Percentiles rank a stretch among this genome's conserved stretches.
These are phyloP conservation scores for Fusarium setosum DNA, from an alignment of 2,329 filamentous ascomycete genomes.

Conservation along the genomic window DNA sequence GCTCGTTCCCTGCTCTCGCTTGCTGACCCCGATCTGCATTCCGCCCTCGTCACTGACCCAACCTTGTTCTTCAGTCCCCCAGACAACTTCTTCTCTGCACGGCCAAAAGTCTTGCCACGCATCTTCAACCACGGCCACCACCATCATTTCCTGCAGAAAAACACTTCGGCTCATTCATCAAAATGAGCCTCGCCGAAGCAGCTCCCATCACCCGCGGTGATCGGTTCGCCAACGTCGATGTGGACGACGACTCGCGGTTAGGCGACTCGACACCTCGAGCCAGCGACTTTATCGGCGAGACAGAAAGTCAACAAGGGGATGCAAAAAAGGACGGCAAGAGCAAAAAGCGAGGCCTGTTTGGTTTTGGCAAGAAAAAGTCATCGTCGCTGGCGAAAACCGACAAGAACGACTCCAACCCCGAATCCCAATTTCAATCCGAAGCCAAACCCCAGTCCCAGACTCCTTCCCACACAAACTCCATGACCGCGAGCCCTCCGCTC, in stretches of 20 bases:
- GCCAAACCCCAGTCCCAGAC: conserved; percentile 33
- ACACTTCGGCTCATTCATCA: conserved; percentile 7
- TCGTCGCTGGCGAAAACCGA: conserved; percentile 27
- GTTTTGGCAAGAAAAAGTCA: conserved; percentile 71
- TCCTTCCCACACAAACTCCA: conserved; percentile 51
- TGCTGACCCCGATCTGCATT: conserved; percentile 27
- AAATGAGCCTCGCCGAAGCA: conserved; percentile 47
- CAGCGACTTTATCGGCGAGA: conserved; percentile 58
- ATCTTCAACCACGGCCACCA: not conserved
- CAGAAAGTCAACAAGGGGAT: conserved; percentile 21
- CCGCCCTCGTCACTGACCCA: conserved; percentile 29
- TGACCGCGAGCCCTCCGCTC: conserved; percentile 47
- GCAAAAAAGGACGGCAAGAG: conserved; percentile 47
- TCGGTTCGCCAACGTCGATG: conserved; percentile 31
- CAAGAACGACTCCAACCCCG: conserved; percentile 22
- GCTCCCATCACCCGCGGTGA: conserved; percentile 32
- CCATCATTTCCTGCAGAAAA: not conserved
- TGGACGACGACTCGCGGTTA: conserved; percentile 42
- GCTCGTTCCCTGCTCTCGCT: conserved; percentile 20
- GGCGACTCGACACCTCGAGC: conserved; percentile 48
- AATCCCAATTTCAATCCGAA: conserved; percentile 13
- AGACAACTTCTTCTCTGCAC: conserved; percentile 12
- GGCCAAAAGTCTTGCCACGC: not conserved
- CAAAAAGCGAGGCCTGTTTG: conserved; percentile 69
- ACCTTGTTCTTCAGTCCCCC: conserved; percentile 17